phyloP scores from a whole-genome alignment of 2,329 filamentous ascomycete genomes.

The Exserohilum turcica region DNA sequence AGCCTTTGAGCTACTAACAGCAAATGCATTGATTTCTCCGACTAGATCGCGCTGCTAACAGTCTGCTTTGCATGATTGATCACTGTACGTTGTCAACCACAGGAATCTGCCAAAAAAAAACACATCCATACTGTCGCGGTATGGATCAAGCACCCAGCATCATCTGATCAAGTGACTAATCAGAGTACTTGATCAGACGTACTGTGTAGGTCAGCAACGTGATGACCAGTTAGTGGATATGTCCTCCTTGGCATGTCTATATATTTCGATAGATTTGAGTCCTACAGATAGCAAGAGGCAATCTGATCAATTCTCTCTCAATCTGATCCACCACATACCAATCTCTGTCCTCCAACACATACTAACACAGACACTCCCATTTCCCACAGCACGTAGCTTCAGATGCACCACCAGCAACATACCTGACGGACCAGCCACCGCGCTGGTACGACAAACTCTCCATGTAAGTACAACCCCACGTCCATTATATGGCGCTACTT shows the following conservation, averaged over 20 bases:
- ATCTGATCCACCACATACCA: too few relatives aligned
- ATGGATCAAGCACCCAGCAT: too few relatives aligned
- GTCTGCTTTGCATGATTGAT: slow-evolving; percentile 42
- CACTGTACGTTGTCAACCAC: slow-evolving; percentile 9
- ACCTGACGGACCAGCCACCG: slow-evolving; percentile 23
- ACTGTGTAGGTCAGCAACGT: too few relatives aligned
- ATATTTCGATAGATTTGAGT: too few relatives aligned
- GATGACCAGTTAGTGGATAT: too few relatives aligned
- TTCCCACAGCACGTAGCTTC: slow-evolving; percentile 28
- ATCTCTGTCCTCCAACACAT: too few relatives aligned
- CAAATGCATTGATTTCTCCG: slow-evolving; percentile 24
- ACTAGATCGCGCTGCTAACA: slow-evolving; percentile 41
- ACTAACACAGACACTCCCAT: neutral
- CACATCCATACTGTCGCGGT: too few relatives aligned
- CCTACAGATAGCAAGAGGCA: too few relatives aligned
- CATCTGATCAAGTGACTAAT: too few relatives aligned
- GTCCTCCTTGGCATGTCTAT: too few relatives aligned
- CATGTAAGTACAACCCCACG: slow-evolving; percentile 44
- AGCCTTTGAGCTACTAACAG: slow-evolving; percentile 10
- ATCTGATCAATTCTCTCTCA: too few relatives aligned
- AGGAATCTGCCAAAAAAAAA: neutral
- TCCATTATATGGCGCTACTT: slow-evolving; percentile 49
- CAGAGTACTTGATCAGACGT: too few relatives aligned
- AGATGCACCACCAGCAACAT: slow-evolving; percentile 28
- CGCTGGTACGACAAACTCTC: slow-evolving; percentile 41